Conservation (phyloP, 106 monocot species). For the Ottelia alismoides region DNA sequence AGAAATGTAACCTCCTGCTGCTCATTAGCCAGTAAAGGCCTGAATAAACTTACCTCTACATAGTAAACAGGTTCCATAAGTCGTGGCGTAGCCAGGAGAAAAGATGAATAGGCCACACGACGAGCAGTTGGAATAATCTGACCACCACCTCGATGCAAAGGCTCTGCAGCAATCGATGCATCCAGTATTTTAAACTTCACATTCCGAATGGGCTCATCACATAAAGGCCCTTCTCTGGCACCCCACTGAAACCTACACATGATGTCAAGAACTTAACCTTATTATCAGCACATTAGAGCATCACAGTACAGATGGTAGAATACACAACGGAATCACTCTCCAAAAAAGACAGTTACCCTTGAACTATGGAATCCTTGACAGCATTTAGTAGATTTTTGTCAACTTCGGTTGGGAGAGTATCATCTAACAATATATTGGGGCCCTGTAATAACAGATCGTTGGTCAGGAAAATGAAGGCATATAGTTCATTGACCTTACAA, state of each 20-base stretch:
- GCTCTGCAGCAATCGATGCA: constrained; percentile 77
- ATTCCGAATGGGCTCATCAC: constrained; percentile 95
- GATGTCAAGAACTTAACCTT: no score
- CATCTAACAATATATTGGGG: constrained; percentile 88
- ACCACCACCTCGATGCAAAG: constrained; percentile 94
- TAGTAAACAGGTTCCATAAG: constrained; percentile 99
- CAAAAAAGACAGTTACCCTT: no score
- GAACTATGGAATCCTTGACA: constrained; percentile 95
- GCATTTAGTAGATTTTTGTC: constrained; percentile 82
- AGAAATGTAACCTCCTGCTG: no score
- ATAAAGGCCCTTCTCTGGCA: constrained; percentile 94
- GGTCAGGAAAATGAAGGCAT: no score
- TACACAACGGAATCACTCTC: no score
- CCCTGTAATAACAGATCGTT: no score
- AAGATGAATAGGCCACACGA: constrained; percentile 87
- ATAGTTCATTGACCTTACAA: no score
- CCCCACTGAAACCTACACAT: constrained; percentile 88
- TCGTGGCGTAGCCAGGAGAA: constrained; percentile 88
- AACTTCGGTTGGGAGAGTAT: constrained; percentile 84
- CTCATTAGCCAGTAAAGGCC: no score
- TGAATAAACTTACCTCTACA: constrained; percentile 80
- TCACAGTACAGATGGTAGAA: no score
- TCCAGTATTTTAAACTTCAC: constrained; percentile 97
- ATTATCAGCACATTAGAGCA: no score
- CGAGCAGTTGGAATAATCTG: constrained; percentile 97